Evolutionary conservation across 116 monocot species (phyloP), one percentile per base, ranked within the genome.

Genomic region (Phalaenopsis hybrid): DNA sequence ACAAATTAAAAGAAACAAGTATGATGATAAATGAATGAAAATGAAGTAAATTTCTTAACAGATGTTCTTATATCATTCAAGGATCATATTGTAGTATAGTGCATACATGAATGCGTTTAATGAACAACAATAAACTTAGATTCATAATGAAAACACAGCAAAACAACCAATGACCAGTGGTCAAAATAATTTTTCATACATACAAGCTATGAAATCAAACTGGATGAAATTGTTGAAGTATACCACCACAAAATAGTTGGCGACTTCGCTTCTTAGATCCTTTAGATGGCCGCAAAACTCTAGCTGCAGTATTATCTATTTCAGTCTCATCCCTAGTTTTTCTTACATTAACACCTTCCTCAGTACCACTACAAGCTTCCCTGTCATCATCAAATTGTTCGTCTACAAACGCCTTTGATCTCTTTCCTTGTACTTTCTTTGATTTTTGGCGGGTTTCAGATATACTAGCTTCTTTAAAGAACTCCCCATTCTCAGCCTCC

Each of bases 321-420:
- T 82, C 85, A 77, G 70, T 67, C 33, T 90, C 89, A 69, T 85
- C 86, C 85, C 90, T 93, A 76, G 80, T 12, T 77, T 87, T 87
- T 82, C 84, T 87, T 5, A 18, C 25, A 63, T 8, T 82, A 83
- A 43, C 78, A 18, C 93, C 91, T 90, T 93, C 97, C 86, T 95
- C 95, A 21, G 95, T 94, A 34, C 97, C 95, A 87, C 97, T 94
- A 61, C 97, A 98, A 74, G 97, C 94, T 86, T 98, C 97, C 78
- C 86, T 89, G 51, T 88, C 93, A 90, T 97, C 94, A 84, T 94
- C 91, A 79, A 74, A 85, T 50, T 82, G 81, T 68, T 83, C 79
- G 72, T 82, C 78, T 78, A 84, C 84, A 45, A 44, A 21, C 45
- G 31, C 28, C 75, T 79, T 86, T 86, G 79, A 37, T 73, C 81